Conservation (phyloP, 1,284 basidiomycete species). For the Tetrapyrgos nigripes region DNA sequence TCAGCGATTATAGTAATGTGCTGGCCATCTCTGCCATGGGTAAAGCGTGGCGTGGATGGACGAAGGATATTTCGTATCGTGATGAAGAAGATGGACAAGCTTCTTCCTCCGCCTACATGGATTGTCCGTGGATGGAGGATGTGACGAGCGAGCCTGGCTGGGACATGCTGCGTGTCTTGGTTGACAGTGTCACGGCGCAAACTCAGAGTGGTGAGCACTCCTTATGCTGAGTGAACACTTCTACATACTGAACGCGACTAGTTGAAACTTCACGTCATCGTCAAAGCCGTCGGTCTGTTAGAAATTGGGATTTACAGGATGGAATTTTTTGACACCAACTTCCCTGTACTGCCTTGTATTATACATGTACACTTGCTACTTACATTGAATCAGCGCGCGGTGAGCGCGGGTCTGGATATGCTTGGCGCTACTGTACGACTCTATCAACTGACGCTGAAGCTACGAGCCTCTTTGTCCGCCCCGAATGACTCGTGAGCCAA, state of each 20-base stretch:
- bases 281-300: background rate
- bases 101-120: background rate
- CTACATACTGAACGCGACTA: no score
- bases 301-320: background rate
- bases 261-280: background rate
- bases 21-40: slow-evolving; percentile 12
- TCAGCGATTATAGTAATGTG: background rate
- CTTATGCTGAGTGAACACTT: background rate
- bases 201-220: background rate
- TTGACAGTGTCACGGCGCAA: background rate
- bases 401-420: background rate
- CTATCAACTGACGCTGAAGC: no score
- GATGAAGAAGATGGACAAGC: background rate
- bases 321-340: background rate
- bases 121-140: background rate
- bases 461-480: no score
- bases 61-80: slow-evolving; percentile 1
- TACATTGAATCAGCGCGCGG: background rate
- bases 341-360: no score
- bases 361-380: no score
- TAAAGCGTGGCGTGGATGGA: slow-evolving; percentile 7
- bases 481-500: background rate
- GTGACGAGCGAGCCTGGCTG: background rate
- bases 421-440: no score
- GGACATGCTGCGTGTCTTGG: background rate